phyloP scores from a whole-genome alignment of 164 flowering plant genomes.

The Houttuynia cordata region DNA sequence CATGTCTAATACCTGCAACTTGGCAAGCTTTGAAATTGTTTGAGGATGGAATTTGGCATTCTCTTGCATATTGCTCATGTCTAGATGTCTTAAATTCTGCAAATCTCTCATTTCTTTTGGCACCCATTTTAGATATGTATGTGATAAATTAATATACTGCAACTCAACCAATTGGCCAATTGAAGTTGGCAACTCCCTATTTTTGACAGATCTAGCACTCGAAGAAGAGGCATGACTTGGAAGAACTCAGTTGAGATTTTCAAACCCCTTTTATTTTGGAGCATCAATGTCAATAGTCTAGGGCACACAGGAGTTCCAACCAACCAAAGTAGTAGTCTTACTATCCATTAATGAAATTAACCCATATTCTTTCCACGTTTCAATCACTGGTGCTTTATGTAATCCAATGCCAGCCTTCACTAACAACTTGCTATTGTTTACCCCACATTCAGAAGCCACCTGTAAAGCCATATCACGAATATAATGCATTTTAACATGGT shows the following conservation, averaged over 20 bases:
- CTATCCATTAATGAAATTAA: conserved; percentile 9
- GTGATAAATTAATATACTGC: background rate
- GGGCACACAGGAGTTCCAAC: conserved; percentile 11
- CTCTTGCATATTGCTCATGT: background rate
- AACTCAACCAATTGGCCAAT: conserved; percentile 2
- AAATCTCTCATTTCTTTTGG: conserved; percentile 2
- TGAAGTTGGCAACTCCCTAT: conserved; percentile 1
- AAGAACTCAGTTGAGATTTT: conserved; percentile 3
- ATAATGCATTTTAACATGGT: conserved; percentile 8
- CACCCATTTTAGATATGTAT: background rate
- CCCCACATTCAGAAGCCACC: conserved; percentile 7
- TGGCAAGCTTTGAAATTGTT: conserved; percentile 1
- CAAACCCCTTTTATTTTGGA: background rate
- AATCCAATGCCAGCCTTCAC: conserved; percentile 3
- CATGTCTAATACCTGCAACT: conserved; percentile 5
- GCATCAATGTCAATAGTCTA: conserved; percentile 9
- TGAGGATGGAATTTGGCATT: background rate
- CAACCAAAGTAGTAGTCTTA: background rate
- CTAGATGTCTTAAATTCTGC: conserved; percentile 5
- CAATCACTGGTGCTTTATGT: background rate
- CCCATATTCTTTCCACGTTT: conserved; percentile 5
- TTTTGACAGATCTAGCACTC: conserved; percentile 10
- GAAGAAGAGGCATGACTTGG: conserved; percentile 5
- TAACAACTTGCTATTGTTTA: background rate
- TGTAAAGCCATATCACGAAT: conserved; percentile 9